These are phyloP conservation scores for Xylaria cubensis DNA, from an alignment of 495 filamentous ascomycete genomes.

Conservation along the genomic window DNA sequence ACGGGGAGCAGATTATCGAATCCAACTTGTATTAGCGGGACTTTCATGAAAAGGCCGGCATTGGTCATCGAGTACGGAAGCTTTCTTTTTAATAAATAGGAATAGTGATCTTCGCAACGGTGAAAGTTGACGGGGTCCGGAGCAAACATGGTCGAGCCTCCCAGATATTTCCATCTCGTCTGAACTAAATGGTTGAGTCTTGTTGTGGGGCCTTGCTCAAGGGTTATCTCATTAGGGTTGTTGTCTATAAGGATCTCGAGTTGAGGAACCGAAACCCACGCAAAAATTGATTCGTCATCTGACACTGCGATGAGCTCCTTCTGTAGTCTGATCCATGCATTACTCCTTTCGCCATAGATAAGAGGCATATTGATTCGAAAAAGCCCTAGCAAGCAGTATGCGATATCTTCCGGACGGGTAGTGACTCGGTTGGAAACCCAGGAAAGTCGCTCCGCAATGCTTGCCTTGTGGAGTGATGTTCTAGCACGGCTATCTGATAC, in stretches of 20 bases:
- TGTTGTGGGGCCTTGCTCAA: not conserved
- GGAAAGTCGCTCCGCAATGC: slow-evolving; percentile 25
- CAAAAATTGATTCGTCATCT: not conserved
- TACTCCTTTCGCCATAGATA: slow-evolving; percentile 27
- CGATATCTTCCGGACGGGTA: slow-evolving; percentile 29
- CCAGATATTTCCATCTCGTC: not conserved
- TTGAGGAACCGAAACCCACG: not conserved
- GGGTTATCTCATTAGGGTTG: not conserved
- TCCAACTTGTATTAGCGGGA: not conserved
- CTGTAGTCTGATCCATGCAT: slow-evolving; percentile 14
- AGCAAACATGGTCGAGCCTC: slow-evolving; percentile 3
- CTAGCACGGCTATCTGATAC: not conserved
- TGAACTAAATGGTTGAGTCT: not conserved
- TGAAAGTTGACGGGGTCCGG: not conserved
- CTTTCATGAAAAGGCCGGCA: not conserved
- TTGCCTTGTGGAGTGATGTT: not conserved
- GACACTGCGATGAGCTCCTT: slow-evolving; percentile 1
- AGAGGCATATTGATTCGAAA: slow-evolving; percentile 28
- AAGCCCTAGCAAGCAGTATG: slow-evolving; percentile 31
- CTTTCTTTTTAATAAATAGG: not conserved
- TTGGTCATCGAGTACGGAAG: not conserved
- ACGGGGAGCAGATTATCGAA: not conserved
- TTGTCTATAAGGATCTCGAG: not conserved
- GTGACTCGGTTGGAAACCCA: slow-evolving; percentile 27
- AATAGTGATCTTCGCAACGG: not conserved